Percentiles rank a stretch among this genome's conserved stretches.
These are phyloP conservation scores for Flaveria sonorensis DNA, from an alignment of 129 eudicot genomes.

Conservation along the genomic window DNA sequence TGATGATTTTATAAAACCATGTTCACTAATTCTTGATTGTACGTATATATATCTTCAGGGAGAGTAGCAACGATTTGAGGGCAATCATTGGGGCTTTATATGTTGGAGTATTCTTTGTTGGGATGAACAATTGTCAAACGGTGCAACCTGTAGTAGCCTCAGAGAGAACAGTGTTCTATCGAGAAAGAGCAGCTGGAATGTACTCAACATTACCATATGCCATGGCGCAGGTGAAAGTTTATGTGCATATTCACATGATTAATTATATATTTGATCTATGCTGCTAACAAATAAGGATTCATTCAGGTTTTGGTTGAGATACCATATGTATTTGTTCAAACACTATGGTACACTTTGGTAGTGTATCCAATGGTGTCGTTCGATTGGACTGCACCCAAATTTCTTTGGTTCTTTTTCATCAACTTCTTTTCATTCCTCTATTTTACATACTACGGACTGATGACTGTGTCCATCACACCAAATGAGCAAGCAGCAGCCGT, in stretches of 20 bases:
- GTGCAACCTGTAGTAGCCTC: slow-evolving; percentile 72
- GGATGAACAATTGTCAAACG: slow-evolving; percentile 63
- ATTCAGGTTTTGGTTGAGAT: slow-evolving; percentile 64
- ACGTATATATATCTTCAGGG: slow-evolving; percentile 33
- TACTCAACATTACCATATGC: slow-evolving; percentile 86
- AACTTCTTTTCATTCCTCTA: slow-evolving; percentile 60
- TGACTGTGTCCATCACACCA: slow-evolving; percentile 68
- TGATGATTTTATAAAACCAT: not conserved
- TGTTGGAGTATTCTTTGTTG: slow-evolving; percentile 64
- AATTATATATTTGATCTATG: not conserved
- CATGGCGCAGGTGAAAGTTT: slow-evolving; percentile 64
- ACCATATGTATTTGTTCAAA: slow-evolving; percentile 55
- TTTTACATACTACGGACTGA: slow-evolving; percentile 69
- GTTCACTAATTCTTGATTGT: not conserved
- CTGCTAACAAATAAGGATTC: not conserved
- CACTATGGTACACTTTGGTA: slow-evolving; percentile 47
- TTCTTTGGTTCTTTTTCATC: slow-evolving; percentile 62
- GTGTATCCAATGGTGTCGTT: slow-evolving; percentile 63
- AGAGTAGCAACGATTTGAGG: slow-evolving; percentile 41
- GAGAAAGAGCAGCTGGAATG: slow-evolving; percentile 95
- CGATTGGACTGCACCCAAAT: slow-evolving; percentile 57
- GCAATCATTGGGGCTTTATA: slow-evolving; percentile 75
- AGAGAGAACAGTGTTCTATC: slow-evolving; percentile 83
- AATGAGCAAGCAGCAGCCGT: slow-evolving; percentile 62
- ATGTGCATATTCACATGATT: not conserved